A percentile compares a stretch with the other conserved stretches of the same genome.
Conservation (phyloP, 2,329 filamentous ascomycete genomes). For the Phyllosticta citriasiana region DNA sequence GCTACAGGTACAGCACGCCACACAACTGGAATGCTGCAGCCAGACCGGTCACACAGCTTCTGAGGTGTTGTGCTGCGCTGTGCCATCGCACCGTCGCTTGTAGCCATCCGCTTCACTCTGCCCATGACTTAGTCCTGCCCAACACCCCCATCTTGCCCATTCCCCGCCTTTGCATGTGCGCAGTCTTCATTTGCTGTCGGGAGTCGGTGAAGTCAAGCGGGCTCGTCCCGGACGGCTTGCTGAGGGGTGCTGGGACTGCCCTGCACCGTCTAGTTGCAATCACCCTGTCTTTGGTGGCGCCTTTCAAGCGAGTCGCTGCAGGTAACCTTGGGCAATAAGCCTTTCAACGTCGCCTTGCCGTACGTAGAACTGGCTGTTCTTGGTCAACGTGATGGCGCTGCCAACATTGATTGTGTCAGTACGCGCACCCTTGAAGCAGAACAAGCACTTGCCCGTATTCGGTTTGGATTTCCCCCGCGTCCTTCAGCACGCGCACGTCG, state of each 20-base stretch:
- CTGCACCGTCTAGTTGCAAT: neutral
- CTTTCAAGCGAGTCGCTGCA: constrained; percentile 60
- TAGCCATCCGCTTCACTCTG: neutral
- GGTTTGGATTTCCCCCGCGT: constrained; percentile 96
- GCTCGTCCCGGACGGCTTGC: neutral
- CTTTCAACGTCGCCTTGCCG: constrained; percentile 92
- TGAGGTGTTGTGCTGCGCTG: neutral
- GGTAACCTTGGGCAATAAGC: constrained; percentile 85
- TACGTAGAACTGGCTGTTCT: constrained; percentile 97
- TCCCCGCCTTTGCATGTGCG: neutral
- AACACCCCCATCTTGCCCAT: neutral
- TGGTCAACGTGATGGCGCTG: constrained; percentile 89
- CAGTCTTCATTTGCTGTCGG: neutral
- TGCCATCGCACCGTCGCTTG: neutral
- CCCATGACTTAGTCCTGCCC: neutral
- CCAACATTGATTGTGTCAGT: neutral
- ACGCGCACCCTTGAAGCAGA: neutral
- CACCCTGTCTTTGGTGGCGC: neutral
- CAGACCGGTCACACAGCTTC: neutral
- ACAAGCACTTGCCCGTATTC: constrained; percentile 73
- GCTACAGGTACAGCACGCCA: no score
- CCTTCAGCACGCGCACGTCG: constrained; percentile 88
- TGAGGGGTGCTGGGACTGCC: neutral
- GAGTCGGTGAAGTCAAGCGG: neutral
- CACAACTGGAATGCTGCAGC: neutral